A percentile compares a stretch with the other conserved stretches of the same genome.
Evolutionary conservation across 2,329 filamentous ascomycete species (phyloP).

Genomic region (Neonectria hederae): DNA sequence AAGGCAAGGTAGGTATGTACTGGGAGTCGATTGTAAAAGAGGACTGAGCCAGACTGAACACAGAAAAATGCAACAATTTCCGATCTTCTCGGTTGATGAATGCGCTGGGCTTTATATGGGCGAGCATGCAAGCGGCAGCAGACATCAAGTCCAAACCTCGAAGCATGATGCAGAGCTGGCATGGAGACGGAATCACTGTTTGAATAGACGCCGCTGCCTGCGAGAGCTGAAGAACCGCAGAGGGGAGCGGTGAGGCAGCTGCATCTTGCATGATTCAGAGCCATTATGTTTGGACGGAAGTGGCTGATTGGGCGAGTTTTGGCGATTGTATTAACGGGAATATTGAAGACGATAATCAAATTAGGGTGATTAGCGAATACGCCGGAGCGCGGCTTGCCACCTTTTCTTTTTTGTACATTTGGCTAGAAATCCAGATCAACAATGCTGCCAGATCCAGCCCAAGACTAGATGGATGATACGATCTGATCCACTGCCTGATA

Average conservation of each 20-base stretch:
- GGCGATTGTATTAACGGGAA: not conserved
- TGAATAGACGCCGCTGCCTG: not conserved
- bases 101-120: not conserved
- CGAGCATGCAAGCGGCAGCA: not conserved
- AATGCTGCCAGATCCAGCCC: not conserved
- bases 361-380: not conserved
- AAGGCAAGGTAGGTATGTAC: too few relatives aligned
- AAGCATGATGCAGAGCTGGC: not conserved
- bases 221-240: not conserved
- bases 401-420: too few relatives aligned
- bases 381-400: too few relatives aligned
- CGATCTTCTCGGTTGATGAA: not conserved
- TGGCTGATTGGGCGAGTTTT: not conserved
- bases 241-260: not conserved
- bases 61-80: not conserved
- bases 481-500: too few relatives aligned
- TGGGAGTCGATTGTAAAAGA: not conserved
- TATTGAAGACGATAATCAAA: not conserved
- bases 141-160: not conserved
- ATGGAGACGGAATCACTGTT: slow-evolving; percentile 5
- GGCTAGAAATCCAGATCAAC: not conserved
- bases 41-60: not conserved
- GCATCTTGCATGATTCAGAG: not conserved
- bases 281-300: not conserved
- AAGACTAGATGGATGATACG: too few relatives aligned